Evolutionary conservation across 306 rosid species (phyloP).

Genomic region (Ormosia emarginata): DNA sequence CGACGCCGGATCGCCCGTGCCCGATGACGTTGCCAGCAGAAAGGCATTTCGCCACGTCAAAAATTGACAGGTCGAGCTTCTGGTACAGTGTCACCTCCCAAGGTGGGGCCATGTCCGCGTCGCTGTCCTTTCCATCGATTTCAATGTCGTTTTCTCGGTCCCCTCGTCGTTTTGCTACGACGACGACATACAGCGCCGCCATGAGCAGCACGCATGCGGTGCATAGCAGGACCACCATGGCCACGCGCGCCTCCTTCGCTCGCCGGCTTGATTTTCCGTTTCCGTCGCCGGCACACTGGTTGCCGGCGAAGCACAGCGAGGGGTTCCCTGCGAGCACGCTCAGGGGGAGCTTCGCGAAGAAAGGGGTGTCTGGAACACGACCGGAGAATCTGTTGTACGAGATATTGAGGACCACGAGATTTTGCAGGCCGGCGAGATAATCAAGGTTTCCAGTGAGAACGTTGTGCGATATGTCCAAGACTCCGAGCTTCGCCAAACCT

Average conservation of each 20-base stretch:
- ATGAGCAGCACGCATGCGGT: conserved; percentile 66
- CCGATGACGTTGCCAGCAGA: conserved; percentile 62
- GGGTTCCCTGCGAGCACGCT: conserved; percentile 75
- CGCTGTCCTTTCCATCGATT: conserved; percentile 42
- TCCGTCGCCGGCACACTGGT: conserved; percentile 34
- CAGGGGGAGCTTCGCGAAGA: conserved; percentile 76
- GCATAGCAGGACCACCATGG: conserved; percentile 71
- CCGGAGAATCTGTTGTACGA: conserved; percentile 83
- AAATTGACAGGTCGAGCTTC: conserved; percentile 77
- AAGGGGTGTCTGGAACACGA: conserved; percentile 68
- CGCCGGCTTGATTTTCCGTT: conserved; percentile 9
- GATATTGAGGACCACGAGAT: conserved; percentile 82
- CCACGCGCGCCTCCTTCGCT: conserved; percentile 65
- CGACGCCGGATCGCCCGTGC: conserved; percentile 85
- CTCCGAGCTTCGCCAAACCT: conserved; percentile 61
- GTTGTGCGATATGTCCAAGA: conserved; percentile 78
- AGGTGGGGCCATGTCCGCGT: conserved; percentile 73
- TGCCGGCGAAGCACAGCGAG: conserved; percentile 58
- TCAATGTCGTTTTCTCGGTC: conserved; percentile 42
- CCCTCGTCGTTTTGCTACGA: conserved; percentile 43
- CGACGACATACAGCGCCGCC: conserved; percentile 68
- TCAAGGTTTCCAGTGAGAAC: conserved; percentile 63
- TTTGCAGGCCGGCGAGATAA: conserved; percentile 59
- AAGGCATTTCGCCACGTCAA: conserved; percentile 61
- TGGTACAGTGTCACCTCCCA: conserved; percentile 95